Conservation (phyloP, 176 grass and related monocot species). For the Coix lacrymajobi region DNA sequence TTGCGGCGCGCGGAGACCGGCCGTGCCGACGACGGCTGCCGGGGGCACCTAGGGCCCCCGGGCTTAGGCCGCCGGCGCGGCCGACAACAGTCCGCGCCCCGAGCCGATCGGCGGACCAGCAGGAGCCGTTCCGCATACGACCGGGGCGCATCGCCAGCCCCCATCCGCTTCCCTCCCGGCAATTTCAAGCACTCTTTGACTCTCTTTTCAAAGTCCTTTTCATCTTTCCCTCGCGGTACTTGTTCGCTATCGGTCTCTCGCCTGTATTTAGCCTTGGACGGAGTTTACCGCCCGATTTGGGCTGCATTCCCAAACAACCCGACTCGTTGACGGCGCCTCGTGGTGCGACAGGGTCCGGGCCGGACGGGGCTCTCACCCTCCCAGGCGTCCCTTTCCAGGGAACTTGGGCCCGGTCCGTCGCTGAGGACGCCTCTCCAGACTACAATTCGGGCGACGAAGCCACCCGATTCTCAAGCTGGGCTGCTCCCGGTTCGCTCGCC, state of each 20-base stretch:
- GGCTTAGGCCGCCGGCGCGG: neutral
- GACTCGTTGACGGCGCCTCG: slow-evolving; percentile 44
- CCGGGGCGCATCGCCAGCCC: neutral
- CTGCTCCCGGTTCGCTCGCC: slow-evolving; percentile 40
- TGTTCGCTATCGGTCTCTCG: slow-evolving; percentile 67
- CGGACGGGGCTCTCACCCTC: neutral
- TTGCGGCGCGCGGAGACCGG: too few relatives aligned
- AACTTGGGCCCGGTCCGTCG: neutral
- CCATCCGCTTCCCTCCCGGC: slow-evolving; percentile 57
- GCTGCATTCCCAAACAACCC: slow-evolving; percentile 53
- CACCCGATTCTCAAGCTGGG: neutral
- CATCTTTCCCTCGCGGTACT: neutral
- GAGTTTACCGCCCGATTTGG: slow-evolving; percentile 42
- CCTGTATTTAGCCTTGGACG: slow-evolving; percentile 59
- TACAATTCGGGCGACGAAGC: slow-evolving; percentile 9
- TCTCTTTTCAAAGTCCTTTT: slow-evolving; percentile 22
- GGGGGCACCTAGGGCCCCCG: neutral
- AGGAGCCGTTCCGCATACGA: neutral
- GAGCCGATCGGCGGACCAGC: neutral
- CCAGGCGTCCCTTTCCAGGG: neutral
- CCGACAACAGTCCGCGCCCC: neutral
- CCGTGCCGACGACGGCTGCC: neutral
- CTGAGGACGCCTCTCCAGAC: slow-evolving; percentile 41
- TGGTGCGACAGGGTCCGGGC: slow-evolving; percentile 38
- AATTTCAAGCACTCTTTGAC: slow-evolving; percentile 76